A percentile compares a stretch with the other conserved stretches of the same genome.
These are phyloP conservation scores for Aspergillus sp. DNA, from an alignment of 2,329 filamentous ascomycete genomes.

Conservation along the genomic window DNA sequence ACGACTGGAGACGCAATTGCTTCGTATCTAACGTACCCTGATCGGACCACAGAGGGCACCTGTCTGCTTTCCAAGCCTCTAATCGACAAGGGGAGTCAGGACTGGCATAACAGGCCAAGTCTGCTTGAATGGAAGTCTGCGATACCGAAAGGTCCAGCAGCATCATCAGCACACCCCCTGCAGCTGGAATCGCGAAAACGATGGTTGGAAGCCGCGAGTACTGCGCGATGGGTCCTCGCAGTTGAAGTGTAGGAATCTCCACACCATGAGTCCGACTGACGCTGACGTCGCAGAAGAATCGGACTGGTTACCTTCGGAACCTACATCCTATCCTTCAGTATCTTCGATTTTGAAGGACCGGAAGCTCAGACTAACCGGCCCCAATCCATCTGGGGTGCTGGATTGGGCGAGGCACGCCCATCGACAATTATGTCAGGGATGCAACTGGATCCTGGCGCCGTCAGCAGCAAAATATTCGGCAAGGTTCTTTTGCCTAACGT, in stretches of 20 bases:
- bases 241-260: conserved; percentile 3
- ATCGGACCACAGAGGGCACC: conserved; percentile 22
- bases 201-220: conserved; percentile 9
- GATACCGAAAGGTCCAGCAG: background rate
- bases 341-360: no score
- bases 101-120: background rate
- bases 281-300: background rate
- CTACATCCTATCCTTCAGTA: background rate
- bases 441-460: no score
- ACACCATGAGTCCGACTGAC: background rate
- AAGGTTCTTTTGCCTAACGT: conserved; percentile 30
- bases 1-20: conserved; percentile 36
- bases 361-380: no score
- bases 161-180: background rate
- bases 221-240: conserved; percentile 1
- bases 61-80: conserved; percentile 13
- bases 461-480: background rate
- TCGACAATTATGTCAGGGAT: background rate
- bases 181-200: background rate
- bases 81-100: background rate
- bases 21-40: conserved; percentile 31
- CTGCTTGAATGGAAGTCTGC: background rate
- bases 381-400: background rate
- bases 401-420: background rate
- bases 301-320: background rate